phyloP scores from a whole-genome alignment of 768 basidiomycete species.

The Tricholomella constricta region DNA sequence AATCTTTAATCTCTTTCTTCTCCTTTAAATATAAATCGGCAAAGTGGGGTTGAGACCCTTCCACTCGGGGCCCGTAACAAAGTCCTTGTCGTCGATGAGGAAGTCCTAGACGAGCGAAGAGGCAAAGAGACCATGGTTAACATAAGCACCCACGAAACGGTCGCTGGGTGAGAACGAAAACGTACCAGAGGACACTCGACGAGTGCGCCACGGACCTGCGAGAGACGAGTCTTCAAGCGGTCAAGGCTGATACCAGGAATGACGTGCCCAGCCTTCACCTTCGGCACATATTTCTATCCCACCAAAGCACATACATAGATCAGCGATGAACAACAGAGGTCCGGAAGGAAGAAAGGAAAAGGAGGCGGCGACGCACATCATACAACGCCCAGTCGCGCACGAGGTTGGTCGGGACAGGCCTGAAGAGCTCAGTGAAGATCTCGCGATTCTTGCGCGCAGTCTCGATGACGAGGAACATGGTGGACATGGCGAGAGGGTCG shows the following conservation, averaged over 20 bases:
- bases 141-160: background rate
- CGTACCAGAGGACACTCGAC: conserved; percentile 76
- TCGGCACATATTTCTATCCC: conserved; percentile 70
- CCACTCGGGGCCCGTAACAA: conserved; percentile 75
- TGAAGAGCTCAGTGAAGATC: conserved; percentile 85
- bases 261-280: conserved; percentile 81
- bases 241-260: conserved; percentile 62
- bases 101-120: conserved; percentile 58
- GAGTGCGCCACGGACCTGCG: conserved; percentile 69
- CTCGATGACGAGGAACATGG: conserved; percentile 58
- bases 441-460: conserved; percentile 83
- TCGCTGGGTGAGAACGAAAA: no score
- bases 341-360: conserved; percentile 1
- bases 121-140: conserved; percentile 2
- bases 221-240: conserved; percentile 76
- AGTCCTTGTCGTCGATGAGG: conserved; percentile 76
- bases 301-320: background rate
- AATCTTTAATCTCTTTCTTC: no score
- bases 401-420: conserved; percentile 80
- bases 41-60: conserved; percentile 72
- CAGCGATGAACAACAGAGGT: background rate
- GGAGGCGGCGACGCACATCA: conserved; percentile 53
- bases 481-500: conserved; percentile 74
- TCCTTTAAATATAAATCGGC: conserved; percentile 77
- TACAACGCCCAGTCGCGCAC: conserved; percentile 80